These are phyloP conservation scores for Sesbania bispinosa DNA, from an alignment of 306 rosid genomes.

Conservation along the genomic window DNA sequence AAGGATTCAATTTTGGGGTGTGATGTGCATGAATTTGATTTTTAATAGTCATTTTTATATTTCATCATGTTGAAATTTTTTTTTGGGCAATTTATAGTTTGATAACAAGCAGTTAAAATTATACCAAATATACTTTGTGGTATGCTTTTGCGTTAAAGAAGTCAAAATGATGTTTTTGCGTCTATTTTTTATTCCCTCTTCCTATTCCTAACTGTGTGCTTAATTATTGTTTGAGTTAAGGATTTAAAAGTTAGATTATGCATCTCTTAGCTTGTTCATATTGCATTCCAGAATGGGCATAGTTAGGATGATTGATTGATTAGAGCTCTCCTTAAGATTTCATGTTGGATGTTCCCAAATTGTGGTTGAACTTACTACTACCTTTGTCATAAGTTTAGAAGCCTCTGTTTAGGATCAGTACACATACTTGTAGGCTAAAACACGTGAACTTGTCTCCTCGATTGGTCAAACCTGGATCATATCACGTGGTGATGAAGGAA, in stretches of 20 bases:
- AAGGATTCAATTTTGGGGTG: background rate
- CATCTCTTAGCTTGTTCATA: background rate
- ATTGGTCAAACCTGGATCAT: too few relatives aligned
- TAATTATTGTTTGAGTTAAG: background rate
- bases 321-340: too few relatives aligned
- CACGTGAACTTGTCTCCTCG: too few relatives aligned
- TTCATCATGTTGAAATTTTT: background rate
- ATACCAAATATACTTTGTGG: background rate
- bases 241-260: background rate
- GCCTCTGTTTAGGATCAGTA: too few relatives aligned
- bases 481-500: too few relatives aligned
- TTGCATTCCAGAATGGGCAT: background rate
- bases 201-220: background rate
- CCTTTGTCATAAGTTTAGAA: too few relatives aligned
- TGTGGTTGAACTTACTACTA: too few relatives aligned
- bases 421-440: too few relatives aligned
- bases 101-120: background rate
- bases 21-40: background rate
- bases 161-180: background rate
- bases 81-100: background rate
- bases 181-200: background rate
- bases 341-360: too few relatives aligned
- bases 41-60: background rate
- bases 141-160: background rate
- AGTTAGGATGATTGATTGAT: background rate